Evolutionary conservation across 2,329 filamentous ascomycete genomes (phyloP).

Genomic region (Colletotrichum echinochloae): DNA sequence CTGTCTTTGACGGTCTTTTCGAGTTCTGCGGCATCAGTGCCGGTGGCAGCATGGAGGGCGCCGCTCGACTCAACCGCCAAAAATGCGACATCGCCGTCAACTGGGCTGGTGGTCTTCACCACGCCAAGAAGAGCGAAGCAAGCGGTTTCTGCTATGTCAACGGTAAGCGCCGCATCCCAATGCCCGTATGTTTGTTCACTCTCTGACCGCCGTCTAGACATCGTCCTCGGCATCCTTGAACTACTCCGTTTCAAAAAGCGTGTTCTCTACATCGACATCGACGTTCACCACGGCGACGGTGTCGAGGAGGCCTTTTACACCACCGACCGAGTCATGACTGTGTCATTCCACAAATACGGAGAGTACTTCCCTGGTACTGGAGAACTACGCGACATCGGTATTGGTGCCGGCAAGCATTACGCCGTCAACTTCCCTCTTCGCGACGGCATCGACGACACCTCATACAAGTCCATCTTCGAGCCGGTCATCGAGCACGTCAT

Average conservation of each 20-base stretch:
- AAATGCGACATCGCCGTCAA: constrained; percentile 98
- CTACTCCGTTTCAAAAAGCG: constrained; percentile 90
- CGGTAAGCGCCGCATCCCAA: constrained; percentile 61
- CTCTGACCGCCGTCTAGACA: constrained; percentile 69
- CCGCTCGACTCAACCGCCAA: constrained; percentile 86
- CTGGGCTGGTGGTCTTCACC: constrained; percentile 96
- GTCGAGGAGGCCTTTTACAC: constrained; percentile 95
- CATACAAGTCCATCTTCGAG: constrained; percentile 92
- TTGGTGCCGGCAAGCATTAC: constrained; percentile 90
- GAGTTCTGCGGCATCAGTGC: constrained; percentile 96
- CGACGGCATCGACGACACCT: constrained; percentile 89
- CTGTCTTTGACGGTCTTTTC: constrained; percentile 97
- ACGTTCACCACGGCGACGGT: constrained; percentile 93
- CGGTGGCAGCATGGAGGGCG: constrained; percentile 93
- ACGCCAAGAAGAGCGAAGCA: constrained; percentile 96
- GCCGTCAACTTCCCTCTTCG: constrained; percentile 91
- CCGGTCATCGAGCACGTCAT: constrained; percentile 90
- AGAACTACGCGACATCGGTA: constrained; percentile 85
- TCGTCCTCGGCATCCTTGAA: constrained; percentile 94
- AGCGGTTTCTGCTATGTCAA: constrained; percentile 99
- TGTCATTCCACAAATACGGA: constrained; percentile 97
- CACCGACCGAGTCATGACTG: constrained; percentile 91
- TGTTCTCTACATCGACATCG: constrained; percentile 97
- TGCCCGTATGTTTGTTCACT: not conserved
- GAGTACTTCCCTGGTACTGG: constrained; percentile 96